Percentiles rank a stretch among this genome's conserved stretches.
These are phyloP conservation scores for Triticum aestivum DNA, from an alignment of 176 grass and related monocot genomes.

Conservation along the genomic window IWGSC_CS_RefSeq_v2.1 NC_057802.1:509066914-509067413, in stretches of 20 bases:
- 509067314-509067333: slow-evolving; percentile 83
- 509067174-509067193: too few species aligned
- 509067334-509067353: slow-evolving; percentile 45
- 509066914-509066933: too few species aligned
- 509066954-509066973: too few species aligned
- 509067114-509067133: neutral
- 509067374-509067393: neutral
- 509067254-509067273: slow-evolving; percentile 83
- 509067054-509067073: neutral
- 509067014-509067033: too few species aligned
- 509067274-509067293: slow-evolving; percentile 73
- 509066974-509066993: too few species aligned
- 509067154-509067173: neutral
- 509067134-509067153: neutral
- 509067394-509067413: neutral
- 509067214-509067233: slow-evolving; percentile 92
- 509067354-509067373: neutral
- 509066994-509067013: too few species aligned
- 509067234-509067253: slow-evolving; percentile 96
- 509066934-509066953: too few species aligned
- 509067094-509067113: neutral
- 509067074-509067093: neutral
- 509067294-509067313: slow-evolving; percentile 92
- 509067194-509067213: slow-evolving; percentile 12
- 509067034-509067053: too few species aligned